Conservation (phyloP, 192 early-diverging fungal species). For the Podila epigama region DNA sequence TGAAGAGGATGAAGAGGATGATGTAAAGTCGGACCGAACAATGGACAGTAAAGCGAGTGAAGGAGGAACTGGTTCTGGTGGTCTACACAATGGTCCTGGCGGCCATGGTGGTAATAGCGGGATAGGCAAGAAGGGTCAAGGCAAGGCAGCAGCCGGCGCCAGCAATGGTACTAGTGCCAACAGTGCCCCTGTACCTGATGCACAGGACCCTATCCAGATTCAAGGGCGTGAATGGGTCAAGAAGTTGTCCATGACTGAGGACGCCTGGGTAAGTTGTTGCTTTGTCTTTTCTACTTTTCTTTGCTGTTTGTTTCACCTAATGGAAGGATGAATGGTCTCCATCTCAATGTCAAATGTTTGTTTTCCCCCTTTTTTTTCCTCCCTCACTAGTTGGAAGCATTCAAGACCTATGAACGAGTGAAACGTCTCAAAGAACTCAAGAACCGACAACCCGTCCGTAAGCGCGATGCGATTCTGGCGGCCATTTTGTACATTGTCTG, state of each 20-base stretch:
- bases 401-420: slow-evolving; percentile 61
- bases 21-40: slow-evolving; percentile 1
- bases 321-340: too few relatives aligned
- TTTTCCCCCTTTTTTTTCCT: background rate
- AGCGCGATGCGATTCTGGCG: slow-evolving; percentile 67
- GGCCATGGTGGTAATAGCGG: too few relatives aligned
- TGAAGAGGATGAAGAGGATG: slow-evolving; percentile 12
- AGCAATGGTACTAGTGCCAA: background rate
- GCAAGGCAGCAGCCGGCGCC: background rate
- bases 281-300: background rate
- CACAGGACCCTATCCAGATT: slow-evolving; percentile 25
- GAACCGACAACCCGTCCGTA: slow-evolving; percentile 70
- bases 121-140: background rate
- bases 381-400: slow-evolving; percentile 42
- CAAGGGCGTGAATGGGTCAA: slow-evolving; percentile 41
- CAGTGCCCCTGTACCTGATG: background rate
- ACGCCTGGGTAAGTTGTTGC: slow-evolving; percentile 38
- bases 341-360: background rate
- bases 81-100: too few relatives aligned
- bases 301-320: background rate
- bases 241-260: slow-evolving; percentile 30
- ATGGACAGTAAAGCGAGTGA: too few relatives aligned
- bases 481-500: slow-evolving; percentile 69
- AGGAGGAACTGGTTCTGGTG: too few relatives aligned
- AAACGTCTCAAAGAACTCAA: slow-evolving; percentile 67